Evolutionary conservation across 169 alveolate species (phyloP).

Genomic region (Cryptosporidium sp.): DNA sequence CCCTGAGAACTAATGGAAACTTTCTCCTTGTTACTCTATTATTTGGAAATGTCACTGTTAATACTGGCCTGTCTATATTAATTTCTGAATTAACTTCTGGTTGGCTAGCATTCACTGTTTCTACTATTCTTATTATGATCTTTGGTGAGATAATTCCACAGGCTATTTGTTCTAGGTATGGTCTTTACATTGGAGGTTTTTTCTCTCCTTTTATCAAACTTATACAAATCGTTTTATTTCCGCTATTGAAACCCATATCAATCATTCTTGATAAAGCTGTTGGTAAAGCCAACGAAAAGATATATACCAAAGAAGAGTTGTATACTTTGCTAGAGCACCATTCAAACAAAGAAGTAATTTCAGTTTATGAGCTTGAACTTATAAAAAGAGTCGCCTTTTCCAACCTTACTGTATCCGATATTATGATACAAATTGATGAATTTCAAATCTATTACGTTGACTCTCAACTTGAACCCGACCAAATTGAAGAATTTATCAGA

Average conservation of each 20-base stretch:
- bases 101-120: conserved; percentile 84
- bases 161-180: conserved; percentile 88
- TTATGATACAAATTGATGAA: conserved; percentile 32
- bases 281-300: conserved; percentile 74
- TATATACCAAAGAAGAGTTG: conserved; percentile 36
- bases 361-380: conserved; percentile 23
- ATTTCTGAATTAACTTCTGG: conserved; percentile 87
- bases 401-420: conserved; percentile 2
- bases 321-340: conserved; percentile 33
- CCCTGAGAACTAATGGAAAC: conserved; percentile 87
- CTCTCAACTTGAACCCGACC: neutral
- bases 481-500: neutral
- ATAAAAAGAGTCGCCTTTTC: conserved; percentile 24
- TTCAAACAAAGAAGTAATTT: conserved; percentile 8
- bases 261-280: conserved; percentile 78
- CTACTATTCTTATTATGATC: conserved; percentile 85
- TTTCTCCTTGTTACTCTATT: conserved; percentile 87
- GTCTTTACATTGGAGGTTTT: conserved; percentile 87
- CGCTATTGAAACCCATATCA: conserved; percentile 84
- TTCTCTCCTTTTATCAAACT: conserved; percentile 82
- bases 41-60: conserved; percentile 88
- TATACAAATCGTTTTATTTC: conserved; percentile 79
- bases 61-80: conserved; percentile 86
- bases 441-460: conserved; percentile 13
- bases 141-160: conserved; percentile 92